A percentile compares a stretch with the other conserved stretches of the same genome.
Evolutionary conservation across 768 basidiomycete species (phyloP).

Genomic region (Sporobolomyces roseus): DNA sequence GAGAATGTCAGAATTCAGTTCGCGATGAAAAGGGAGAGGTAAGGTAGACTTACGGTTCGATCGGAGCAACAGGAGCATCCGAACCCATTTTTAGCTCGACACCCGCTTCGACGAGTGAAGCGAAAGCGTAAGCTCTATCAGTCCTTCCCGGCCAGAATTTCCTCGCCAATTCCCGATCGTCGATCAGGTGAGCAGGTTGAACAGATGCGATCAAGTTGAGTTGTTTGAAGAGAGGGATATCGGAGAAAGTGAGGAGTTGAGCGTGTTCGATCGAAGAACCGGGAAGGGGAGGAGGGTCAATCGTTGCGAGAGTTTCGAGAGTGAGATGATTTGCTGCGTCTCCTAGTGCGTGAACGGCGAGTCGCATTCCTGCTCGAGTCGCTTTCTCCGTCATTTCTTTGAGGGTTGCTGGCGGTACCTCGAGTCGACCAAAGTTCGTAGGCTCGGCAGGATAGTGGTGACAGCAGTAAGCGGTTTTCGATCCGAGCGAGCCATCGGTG

Average conservation of each 20-base stretch:
- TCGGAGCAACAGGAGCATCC: conserved; percentile 43
- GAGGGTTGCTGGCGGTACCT: conserved; percentile 31
- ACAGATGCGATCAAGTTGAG: conserved; percentile 43
- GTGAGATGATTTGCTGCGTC: conserved; percentile 43
- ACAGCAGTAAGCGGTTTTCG: conserved; percentile 45
- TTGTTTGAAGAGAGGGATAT: conserved; percentile 39
- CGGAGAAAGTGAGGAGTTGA: conserved; percentile 42
- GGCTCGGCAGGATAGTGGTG: conserved; percentile 42
- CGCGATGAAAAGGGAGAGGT: conserved; percentile 8
- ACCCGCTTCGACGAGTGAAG: conserved; percentile 38
- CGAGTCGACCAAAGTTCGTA: conserved; percentile 31
- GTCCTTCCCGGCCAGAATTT: conserved; percentile 44
- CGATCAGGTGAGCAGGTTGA: conserved; percentile 45
- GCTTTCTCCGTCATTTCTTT: conserved; percentile 35
- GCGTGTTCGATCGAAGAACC: conserved; percentile 45
- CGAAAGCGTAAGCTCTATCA: conserved; percentile 42
- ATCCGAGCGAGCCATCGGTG: conserved; percentile 45
- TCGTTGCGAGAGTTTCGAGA: conserved; percentile 29
- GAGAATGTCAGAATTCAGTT: neutral
- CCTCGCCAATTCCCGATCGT: conserved; percentile 42
- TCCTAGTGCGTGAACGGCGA: conserved; percentile 46
- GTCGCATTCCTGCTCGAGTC: conserved; percentile 27
- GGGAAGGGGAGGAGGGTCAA: conserved; percentile 28
- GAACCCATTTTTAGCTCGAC: conserved; percentile 43
- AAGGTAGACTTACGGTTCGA: conserved; percentile 39